Percentiles rank a stretch among this genome's conserved stretches.
Evolutionary conservation across 1,139 yeast species (phyloP).

Genomic region (Geotrichum klebahnii): DNA sequence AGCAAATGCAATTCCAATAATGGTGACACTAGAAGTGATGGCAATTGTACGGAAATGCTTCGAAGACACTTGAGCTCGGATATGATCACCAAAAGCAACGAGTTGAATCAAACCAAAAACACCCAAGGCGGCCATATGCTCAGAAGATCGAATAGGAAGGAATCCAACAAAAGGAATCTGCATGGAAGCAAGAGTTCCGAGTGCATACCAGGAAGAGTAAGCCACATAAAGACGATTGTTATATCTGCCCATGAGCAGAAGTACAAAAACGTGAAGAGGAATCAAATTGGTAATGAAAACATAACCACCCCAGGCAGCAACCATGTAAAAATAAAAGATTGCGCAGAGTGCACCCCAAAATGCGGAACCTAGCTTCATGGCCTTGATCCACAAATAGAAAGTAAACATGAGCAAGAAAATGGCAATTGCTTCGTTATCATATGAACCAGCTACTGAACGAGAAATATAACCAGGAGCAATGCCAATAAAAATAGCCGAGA

Average conservation of each 20-base stretch:
- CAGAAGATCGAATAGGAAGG: slow-evolving; percentile 92
- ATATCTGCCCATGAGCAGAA: slow-evolving; percentile 92
- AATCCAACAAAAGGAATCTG: slow-evolving; percentile 98
- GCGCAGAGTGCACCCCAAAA: slow-evolving; percentile 83
- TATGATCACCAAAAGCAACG: slow-evolving; percentile 79
- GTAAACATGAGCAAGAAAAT: slow-evolving; percentile 93
- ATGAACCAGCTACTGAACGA: slow-evolving; percentile 96
- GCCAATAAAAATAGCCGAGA: slow-evolving; percentile 93
- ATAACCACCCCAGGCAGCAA: slow-evolving; percentile 99
- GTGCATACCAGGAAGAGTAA: slow-evolving; percentile 92
- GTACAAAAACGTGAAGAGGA: slow-evolving; percentile 89
- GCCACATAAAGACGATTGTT: slow-evolving; percentile 78
- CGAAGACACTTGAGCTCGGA: slow-evolving; percentile 68
- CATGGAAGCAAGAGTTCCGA: slow-evolving; percentile 97
- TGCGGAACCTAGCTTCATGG: slow-evolving; percentile 85
- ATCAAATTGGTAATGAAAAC: slow-evolving; percentile 96
- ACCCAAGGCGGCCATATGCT: slow-evolving; percentile 98
- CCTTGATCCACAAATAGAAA: slow-evolving; percentile 92
- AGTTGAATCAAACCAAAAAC: slow-evolving; percentile 93
- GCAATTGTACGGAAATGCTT: slow-evolving; percentile 73
- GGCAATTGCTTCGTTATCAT: slow-evolving; percentile 98
- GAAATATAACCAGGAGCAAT: slow-evolving; percentile 98
- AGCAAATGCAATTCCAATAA: slow-evolving; percentile 59
- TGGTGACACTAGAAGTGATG: slow-evolving; percentile 53
- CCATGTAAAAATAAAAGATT: slow-evolving; percentile 93